Evolutionary conservation across 345 rosid genomes (phyloP), one percentile per base, ranked within the genome.

Genomic region (Balakata baccata): DNA sequence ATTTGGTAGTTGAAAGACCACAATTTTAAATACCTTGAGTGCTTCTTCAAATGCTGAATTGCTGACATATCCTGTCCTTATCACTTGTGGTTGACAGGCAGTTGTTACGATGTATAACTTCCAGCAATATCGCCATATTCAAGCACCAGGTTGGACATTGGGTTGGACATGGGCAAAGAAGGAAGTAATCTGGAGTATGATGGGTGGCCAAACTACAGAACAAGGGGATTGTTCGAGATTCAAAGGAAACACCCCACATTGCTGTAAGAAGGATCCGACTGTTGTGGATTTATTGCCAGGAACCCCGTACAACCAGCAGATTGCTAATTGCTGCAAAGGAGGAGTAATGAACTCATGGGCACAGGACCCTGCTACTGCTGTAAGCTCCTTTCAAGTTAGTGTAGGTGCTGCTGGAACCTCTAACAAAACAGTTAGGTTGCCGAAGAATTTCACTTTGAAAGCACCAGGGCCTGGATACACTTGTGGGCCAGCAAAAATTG

Each of bases 121-220:
- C 78, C 81, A 79, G 78, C 81, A 79, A 66, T 74, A 79, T 66
- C 81, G 81, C 41, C 81, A 79, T 62, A 79, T 79, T 69, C 81
- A 79, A 70, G 62, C 81, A 17, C 81, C 81, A 0, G 81, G 81
- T 5, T 79, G 81, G 81, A 79, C 81, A 46, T 58, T 79, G 64
- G 78, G 78, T 8, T 79, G 81, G 78, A 73, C 81, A 49, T 79
- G 81, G 78, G 66, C 81, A 2, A 79, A 79, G 49, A 79, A 79
- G 75, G 81, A 79, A 74, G 81, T 79, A 25, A 79, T 79, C 46
- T 79, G 81, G 81, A 74, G 47, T 54, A 79, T 79, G 78, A 22
- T 79, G 71, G 81, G 81, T 63, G 54, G 50, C 11, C 81, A 79
- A 64, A 74, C 81, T 9, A 79, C 81, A 6, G 81, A 79, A 41